Evolutionary conservation across 1,139 yeast genomes (phyloP).

Genomic region (Yamadazyma atmosphaerica): DNA sequence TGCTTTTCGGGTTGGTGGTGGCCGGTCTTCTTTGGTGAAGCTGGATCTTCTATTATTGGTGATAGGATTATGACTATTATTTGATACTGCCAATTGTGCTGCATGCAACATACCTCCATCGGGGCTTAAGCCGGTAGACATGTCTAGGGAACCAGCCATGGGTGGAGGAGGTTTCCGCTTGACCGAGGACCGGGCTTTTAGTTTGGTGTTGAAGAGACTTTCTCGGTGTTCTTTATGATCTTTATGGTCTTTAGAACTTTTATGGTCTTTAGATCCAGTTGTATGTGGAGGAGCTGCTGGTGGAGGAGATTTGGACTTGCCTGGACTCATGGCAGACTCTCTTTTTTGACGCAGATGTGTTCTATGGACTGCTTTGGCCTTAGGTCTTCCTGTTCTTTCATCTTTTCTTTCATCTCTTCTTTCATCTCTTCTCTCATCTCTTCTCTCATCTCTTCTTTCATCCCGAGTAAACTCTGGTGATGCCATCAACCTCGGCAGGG

Average conservation of each 20-base stretch:
- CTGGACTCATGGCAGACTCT: background rate
- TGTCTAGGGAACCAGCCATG: constrained; percentile 22
- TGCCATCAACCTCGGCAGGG: constrained; percentile 27
- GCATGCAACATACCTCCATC: constrained; percentile 39
- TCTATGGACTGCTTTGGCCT: background rate
- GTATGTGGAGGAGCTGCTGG: background rate
- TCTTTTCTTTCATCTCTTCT: too few relatives aligned
- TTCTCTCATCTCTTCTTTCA: background rate
- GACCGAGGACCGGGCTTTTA: constrained; percentile 17
- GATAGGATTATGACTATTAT: constrained; percentile 24
- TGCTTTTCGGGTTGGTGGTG: constrained; percentile 2
- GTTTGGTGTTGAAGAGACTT: constrained; percentile 11
- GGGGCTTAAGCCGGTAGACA: constrained; percentile 36
- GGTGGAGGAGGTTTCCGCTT: constrained; percentile 42
- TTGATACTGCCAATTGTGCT: constrained; percentile 48
- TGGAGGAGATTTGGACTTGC: constrained; percentile 1
- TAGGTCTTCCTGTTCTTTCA: constrained; percentile 2
- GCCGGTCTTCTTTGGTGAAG: constrained; percentile 33
- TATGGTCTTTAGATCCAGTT: background rate
- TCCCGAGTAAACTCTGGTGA: constrained; percentile 21
- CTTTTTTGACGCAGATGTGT: constrained; percentile 2
- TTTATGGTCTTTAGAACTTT: too few relatives aligned
- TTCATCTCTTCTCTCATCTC: background rate
- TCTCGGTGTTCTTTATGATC: constrained; percentile 10
- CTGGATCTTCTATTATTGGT: constrained; percentile 36